Conservation (phyloP, 164 flowering plant genomes). For the grape (Vitis vinifera) region ASM3070453v1 NC_081814.1:12242001-12242500, state of each 20-base stretch:
- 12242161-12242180: constrained; percentile 90
- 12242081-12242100: no score
- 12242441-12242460: constrained; percentile 79
- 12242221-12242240: constrained; percentile 63
- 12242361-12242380: constrained; percentile 61
- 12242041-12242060: no score
- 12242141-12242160: constrained; percentile 78
- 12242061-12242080: no score
- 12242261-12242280: constrained; percentile 61
- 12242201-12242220: constrained; percentile 82
- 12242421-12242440: constrained; percentile 67
- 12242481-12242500: constrained; percentile 87
- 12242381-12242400: constrained; percentile 79
- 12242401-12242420: constrained; percentile 75
- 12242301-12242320: constrained; percentile 79
- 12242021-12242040: no score
- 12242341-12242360: constrained; percentile 79
- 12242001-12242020: no score
- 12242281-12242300: constrained; percentile 70
- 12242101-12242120: no score
- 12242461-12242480: constrained; percentile 75
- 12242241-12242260: constrained; percentile 79
- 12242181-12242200: constrained; percentile 95
- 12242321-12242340: constrained; percentile 74
- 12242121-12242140: no score